phyloP scores from a whole-genome alignment of 495 filamentous ascomycete genomes.

The Tuber brumale region DNA sequence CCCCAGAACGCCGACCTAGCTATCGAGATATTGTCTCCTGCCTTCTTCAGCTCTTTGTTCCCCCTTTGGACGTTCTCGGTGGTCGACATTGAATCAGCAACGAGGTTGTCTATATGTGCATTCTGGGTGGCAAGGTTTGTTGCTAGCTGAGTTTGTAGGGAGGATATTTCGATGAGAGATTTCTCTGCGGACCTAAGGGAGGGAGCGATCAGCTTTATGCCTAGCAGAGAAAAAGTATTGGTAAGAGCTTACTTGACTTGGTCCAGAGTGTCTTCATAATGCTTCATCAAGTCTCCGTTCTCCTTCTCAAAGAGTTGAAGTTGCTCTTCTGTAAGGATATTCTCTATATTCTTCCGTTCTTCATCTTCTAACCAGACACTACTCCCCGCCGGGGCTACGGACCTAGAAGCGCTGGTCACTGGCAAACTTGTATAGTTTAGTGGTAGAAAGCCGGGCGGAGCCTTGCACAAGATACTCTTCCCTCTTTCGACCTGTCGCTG shows the following conservation, averaged over 20 bases:
- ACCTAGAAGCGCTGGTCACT: slow-evolving; percentile 11
- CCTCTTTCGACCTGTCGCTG: slow-evolving; percentile 79
- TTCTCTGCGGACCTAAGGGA: slow-evolving; percentile 72
- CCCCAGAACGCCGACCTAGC: slow-evolving; percentile 86
- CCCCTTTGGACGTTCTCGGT: slow-evolving; percentile 79
- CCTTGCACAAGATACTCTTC: slow-evolving; percentile 75
- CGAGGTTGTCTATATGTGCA: slow-evolving; percentile 77
- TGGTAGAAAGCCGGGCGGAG: slow-evolving; percentile 43
- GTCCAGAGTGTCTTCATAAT: slow-evolving; percentile 83
- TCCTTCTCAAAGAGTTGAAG: slow-evolving; percentile 88
- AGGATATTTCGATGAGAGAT: slow-evolving; percentile 85
- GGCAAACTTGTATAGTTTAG: neutral
- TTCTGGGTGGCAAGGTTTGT: slow-evolving; percentile 76
- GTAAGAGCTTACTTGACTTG: slow-evolving; percentile 66
- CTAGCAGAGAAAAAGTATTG: neutral
- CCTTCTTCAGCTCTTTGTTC: slow-evolving; percentile 85
- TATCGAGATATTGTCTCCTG: slow-evolving; percentile 69
- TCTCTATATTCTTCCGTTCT: slow-evolving; percentile 50
- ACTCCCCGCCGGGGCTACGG: slow-evolving; percentile 16
- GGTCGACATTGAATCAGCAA: slow-evolving; percentile 74
- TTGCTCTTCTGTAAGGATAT: slow-evolving; percentile 70
- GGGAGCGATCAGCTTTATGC: slow-evolving; percentile 7
- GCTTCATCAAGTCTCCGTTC: slow-evolving; percentile 83
- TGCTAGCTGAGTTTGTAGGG: slow-evolving; percentile 81
- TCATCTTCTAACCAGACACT: slow-evolving; percentile 37